Conservation (phyloP, 2,329 filamentous ascomycete species). For the Colletotrichum ledebouriae region DNA sequence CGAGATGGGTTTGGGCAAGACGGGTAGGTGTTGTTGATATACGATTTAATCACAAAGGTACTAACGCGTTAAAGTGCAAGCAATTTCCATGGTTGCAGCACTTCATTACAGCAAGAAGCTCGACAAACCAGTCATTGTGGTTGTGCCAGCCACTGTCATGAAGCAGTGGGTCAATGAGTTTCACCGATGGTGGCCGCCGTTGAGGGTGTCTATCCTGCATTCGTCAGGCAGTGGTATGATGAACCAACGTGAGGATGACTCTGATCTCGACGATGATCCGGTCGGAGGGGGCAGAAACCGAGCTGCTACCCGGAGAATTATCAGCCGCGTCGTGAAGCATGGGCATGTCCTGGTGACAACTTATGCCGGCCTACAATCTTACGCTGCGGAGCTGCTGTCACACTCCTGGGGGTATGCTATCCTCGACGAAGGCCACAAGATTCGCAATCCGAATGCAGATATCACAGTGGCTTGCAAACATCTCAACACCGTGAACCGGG, state of each 20-base stretch:
- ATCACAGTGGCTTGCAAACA: conserved; percentile 98
- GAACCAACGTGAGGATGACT: conserved; percentile 75
- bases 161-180: conserved; percentile 99
- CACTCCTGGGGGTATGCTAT: conserved; percentile 94
- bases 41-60: not conserved
- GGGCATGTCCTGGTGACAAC: conserved; percentile 97
- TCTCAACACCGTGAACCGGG: conserved; percentile 86
- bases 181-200: conserved; percentile 99
- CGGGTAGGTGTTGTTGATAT: conserved; percentile 53
- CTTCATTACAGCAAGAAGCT: conserved; percentile 92
- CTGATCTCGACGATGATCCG: conserved; percentile 60
- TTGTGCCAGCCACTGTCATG: conserved; percentile 94
- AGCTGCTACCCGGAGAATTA: conserved; percentile 81
- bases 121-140: conserved; percentile 87
- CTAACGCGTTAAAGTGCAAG: conserved; percentile 58
- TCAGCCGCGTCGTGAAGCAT: conserved; percentile 83
- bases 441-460: conserved; percentile 93
- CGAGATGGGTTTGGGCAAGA: conserved; percentile 99
- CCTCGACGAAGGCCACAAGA: conserved; percentile 97
- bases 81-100: conserved; percentile 85
- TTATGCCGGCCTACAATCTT: conserved; percentile 95
- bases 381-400: conserved; percentile 83
- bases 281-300: conserved; percentile 55
- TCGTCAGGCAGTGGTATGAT: conserved; percentile 97
- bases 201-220: conserved; percentile 94